phyloP scores from a whole-genome alignment of 257 asterid genomes.

The Solanum boliviense region DNA sequence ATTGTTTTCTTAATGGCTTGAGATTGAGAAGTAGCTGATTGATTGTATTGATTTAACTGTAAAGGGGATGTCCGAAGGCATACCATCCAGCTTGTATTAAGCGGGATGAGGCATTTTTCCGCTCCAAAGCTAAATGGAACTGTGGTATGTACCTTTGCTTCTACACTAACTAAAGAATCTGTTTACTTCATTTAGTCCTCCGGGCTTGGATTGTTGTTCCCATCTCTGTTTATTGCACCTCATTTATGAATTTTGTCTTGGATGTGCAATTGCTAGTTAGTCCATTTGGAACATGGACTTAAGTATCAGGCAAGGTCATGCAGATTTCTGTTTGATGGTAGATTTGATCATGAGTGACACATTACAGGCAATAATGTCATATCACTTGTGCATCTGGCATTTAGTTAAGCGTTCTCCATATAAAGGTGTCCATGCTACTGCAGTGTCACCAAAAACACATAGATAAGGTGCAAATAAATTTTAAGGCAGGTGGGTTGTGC shows the following conservation, averaged over 20 bases:
- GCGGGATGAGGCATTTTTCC: slow-evolving; percentile 81
- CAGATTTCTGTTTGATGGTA: background rate
- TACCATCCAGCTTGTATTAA: slow-evolving; percentile 91
- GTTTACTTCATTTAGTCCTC: background rate
- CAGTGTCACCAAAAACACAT: background rate
- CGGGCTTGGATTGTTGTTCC: background rate
- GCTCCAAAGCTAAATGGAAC: slow-evolving; percentile 70
- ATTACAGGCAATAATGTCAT: background rate
- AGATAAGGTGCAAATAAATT: background rate
- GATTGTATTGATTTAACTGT: background rate
- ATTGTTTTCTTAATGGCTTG: slow-evolving; percentile 8
- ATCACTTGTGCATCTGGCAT: background rate
- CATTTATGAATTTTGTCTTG: background rate
- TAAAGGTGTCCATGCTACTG: background rate
- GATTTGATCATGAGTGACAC: background rate
- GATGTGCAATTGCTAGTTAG: background rate
- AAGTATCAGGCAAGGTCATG: background rate
- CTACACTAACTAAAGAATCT: background rate
- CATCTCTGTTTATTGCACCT: background rate
- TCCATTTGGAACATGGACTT: background rate
- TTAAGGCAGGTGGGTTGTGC: background rate
- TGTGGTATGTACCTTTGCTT: slow-evolving; percentile 33
- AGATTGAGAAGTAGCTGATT: background rate
- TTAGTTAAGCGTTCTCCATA: background rate
- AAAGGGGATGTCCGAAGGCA: slow-evolving; percentile 97